A percentile compares a stretch with the other conserved stretches of the same genome.
phyloP scores from a whole-genome alignment of 1,284 basidiomycete species.

The Cryptococcus sp. region DNA sequence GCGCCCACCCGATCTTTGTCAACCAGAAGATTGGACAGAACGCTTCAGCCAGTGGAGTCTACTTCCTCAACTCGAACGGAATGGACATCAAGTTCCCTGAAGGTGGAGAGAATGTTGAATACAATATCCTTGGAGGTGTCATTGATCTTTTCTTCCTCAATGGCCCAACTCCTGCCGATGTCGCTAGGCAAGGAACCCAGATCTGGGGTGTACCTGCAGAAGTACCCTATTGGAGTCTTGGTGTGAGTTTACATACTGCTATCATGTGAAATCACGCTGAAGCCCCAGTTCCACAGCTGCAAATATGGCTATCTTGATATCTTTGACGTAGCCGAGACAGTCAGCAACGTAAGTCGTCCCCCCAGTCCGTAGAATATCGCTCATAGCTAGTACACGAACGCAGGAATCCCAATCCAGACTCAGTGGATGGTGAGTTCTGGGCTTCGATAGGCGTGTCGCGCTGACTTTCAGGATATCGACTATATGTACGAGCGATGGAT shows the following conservation, averaged over 20 bases:
- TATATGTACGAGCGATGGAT: constrained; percentile 64
- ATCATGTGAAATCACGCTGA: not conserved
- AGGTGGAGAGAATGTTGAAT: constrained; percentile 20
- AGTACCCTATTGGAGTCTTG: constrained; percentile 35
- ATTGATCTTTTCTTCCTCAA: constrained; percentile 55
- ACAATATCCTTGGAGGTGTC: constrained; percentile 27
- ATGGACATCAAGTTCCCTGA: constrained; percentile 32
- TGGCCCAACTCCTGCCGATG: constrained; percentile 60
- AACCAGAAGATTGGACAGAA: constrained; percentile 12
- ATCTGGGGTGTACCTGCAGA: constrained; percentile 22
- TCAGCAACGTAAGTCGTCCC: constrained; percentile 22
- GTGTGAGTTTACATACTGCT: constrained; percentile 1
- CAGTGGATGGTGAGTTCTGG: constrained; percentile 23
- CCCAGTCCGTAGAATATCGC: not conserved
- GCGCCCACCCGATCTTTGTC: constrained; percentile 27
- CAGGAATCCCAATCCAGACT: constrained; percentile 19
- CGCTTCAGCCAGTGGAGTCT: constrained; percentile 20
- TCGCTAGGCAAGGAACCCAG: constrained; percentile 56
- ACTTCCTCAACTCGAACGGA: constrained; percentile 32
- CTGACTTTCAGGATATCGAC: constrained; percentile 46
- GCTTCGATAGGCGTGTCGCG: constrained; percentile 5
- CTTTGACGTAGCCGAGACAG: constrained; percentile 27
- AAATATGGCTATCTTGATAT: constrained; percentile 33
- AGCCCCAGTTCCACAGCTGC: constrained; percentile 27
- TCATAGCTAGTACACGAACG: constrained; percentile 17